Conservation (phyloP, 192 early-diverging fungal genomes). For the Dissophora ornata region DNA sequence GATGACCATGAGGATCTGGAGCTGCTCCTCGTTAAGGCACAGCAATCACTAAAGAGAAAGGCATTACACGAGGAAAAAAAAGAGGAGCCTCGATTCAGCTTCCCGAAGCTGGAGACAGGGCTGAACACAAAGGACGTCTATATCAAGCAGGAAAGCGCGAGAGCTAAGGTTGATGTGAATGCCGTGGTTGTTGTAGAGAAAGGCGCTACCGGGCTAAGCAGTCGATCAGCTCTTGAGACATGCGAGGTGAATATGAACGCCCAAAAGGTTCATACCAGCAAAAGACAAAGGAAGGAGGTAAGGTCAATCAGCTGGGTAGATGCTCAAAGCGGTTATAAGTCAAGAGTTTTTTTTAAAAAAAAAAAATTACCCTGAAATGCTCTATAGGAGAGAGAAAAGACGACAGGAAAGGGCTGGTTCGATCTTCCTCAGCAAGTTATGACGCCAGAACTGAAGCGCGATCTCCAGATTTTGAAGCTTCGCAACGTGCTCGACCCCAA, state of each 20-base stretch:
- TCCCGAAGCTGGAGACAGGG: constrained; percentile 58
- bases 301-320: too few species aligned
- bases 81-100: constrained; percentile 20
- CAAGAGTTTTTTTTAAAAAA: neutral
- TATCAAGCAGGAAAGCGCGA: constrained; percentile 32
- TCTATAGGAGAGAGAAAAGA: constrained; percentile 47
- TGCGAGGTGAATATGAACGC: constrained; percentile 49
- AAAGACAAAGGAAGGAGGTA: constrained; percentile 56
- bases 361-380: too few species aligned
- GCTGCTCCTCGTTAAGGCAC: constrained; percentile 50
- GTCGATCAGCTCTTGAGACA: constrained; percentile 31
- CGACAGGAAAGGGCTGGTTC: constrained; percentile 80
- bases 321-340: too few species aligned
- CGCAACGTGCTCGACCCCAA: constrained; percentile 93
- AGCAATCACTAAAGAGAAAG: constrained; percentile 44
- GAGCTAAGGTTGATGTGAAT: constrained; percentile 38
- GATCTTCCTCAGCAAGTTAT: constrained; percentile 86
- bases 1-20: constrained; percentile 56
- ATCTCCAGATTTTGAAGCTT: constrained; percentile 87
- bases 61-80: constrained; percentile 26
- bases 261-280: constrained; percentile 39
- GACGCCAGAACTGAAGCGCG: constrained; percentile 89
- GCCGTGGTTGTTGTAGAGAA: constrained; percentile 48
- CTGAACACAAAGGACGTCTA: constrained; percentile 52
- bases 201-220: constrained; percentile 5